Evolutionary conservation across 2,329 filamentous ascomycete species (phyloP).

Genomic region (Hyphodiscus sp.): DNA sequence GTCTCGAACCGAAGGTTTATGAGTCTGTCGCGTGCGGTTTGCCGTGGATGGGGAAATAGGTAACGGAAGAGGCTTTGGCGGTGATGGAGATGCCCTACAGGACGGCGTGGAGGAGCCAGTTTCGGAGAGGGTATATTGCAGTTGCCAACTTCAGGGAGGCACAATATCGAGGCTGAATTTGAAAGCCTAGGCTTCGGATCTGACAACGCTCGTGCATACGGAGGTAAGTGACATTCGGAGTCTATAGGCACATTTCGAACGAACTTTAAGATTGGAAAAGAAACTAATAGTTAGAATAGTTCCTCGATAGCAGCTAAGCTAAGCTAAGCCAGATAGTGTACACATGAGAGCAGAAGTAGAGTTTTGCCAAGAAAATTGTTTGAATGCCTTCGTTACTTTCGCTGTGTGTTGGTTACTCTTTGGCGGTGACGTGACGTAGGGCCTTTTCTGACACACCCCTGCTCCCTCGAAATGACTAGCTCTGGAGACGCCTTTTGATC

Average conservation of each 20-base stretch:
- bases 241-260: neutral
- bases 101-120: conserved; percentile 23
- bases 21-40: conserved; percentile 59
- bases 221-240: neutral
- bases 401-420: neutral
- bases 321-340: neutral
- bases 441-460: neutral
- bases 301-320: neutral
- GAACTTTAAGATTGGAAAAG: neutral
- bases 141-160: neutral
- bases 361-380: neutral
- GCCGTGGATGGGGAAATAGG: conserved; percentile 58
- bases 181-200: neutral
- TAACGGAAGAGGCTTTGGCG: conserved; percentile 52
- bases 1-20: conserved; percentile 68
- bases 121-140: conserved; percentile 12
- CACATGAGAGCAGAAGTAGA: neutral
- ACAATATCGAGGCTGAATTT: neutral
- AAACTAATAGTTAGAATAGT: neutral
- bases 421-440: neutral
- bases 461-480: neutral
- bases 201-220: neutral
- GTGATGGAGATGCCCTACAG: conserved; percentile 33
- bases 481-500: no score
- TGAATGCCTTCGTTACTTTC: neutral